Percentiles rank a stretch among this genome's conserved stretches.
phyloP scores from a whole-genome alignment of 1,284 basidiomycete genomes.

The Microbotryum lychnidis-dioicae region DNA sequence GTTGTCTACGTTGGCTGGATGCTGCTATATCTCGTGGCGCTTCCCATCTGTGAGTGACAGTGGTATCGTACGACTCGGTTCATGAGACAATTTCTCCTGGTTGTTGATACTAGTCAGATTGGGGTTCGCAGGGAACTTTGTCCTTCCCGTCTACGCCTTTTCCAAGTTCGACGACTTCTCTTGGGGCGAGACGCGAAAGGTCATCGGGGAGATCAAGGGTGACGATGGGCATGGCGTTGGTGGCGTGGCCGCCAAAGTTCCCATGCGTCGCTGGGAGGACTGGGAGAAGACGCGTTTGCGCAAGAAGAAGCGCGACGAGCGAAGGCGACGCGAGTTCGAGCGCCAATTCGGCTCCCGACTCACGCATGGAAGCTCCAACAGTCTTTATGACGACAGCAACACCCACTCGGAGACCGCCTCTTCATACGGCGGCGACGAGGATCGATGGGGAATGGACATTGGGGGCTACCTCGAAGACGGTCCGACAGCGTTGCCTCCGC shows the following conservation, averaged over 20 bases:
- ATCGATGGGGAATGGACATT: conserved; percentile 81
- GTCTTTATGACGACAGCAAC: conserved; percentile 38
- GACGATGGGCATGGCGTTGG: conserved; percentile 63
- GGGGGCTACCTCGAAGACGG: conserved; percentile 81
- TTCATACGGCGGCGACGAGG: conserved; percentile 69
- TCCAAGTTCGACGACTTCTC: conserved; percentile 99
- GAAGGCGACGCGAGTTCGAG: conserved; percentile 69
- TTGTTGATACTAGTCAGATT: background rate
- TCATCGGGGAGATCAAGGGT: conserved; percentile 72
- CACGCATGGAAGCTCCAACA: conserved; percentile 52
- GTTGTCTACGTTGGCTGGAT: conserved; percentile 97
- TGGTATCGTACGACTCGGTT: no score
- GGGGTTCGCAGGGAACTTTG: conserved; percentile 60
- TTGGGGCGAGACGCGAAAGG: conserved; percentile 98
- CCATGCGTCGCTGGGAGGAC: conserved; percentile 94
- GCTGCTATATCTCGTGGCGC: conserved; percentile 81
- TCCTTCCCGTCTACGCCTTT: conserved; percentile 77
- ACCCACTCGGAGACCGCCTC: conserved; percentile 53
- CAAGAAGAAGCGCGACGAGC: conserved; percentile 82
- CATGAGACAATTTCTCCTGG: no score
- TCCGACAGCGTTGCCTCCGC: conserved; percentile 60
- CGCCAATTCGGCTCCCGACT: conserved; percentile 53
- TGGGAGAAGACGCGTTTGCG: conserved; percentile 96
- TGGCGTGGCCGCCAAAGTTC: conserved; percentile 57
- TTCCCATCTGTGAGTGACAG: conserved; percentile 57